phyloP scores from a whole-genome alignment of 164 flowering plant species.

The Vitis riparia region DNA sequence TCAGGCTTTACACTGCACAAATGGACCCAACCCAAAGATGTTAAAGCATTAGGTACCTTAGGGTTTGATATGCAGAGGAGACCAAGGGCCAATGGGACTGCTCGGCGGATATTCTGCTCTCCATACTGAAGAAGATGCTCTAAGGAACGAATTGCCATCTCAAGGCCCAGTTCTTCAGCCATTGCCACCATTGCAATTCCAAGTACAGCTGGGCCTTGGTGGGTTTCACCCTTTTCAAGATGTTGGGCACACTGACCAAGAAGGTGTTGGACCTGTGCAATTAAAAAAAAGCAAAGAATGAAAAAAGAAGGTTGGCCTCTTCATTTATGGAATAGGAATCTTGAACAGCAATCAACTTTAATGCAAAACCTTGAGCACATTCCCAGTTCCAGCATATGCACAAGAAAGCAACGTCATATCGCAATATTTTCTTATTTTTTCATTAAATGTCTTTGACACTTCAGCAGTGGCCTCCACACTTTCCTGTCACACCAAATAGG shows the following conservation, averaged over 20 bases:
- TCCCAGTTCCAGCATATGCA: constrained; percentile 99
- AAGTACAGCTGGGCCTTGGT: constrained; percentile 98
- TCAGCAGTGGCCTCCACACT: constrained; percentile 94
- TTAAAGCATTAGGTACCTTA: constrained; percentile 49
- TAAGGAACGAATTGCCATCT: constrained; percentile 96
- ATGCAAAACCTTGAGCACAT: constrained; percentile 81
- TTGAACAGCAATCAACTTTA: neutral
- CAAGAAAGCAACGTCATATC: constrained; percentile 92
- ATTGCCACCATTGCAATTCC: constrained; percentile 99
- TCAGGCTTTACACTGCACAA: too few species aligned
- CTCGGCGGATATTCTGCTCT: constrained; percentile 85
- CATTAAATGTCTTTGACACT: constrained; percentile 90
- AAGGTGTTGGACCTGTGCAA: constrained; percentile 83
- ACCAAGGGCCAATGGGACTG: constrained; percentile 94
- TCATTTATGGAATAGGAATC: neutral
- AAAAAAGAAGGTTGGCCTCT: too few species aligned
- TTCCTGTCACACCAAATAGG: constrained; percentile 51
- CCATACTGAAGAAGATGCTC: constrained; percentile 96
- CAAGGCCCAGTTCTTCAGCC: constrained; percentile 97
- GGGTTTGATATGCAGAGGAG: constrained; percentile 97
- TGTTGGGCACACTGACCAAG: constrained; percentile 93
- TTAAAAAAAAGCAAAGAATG: constrained; percentile 10
- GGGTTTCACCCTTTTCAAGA: constrained; percentile 89
- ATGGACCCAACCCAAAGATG: too few species aligned
- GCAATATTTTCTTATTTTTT: constrained; percentile 86